These are phyloP conservation scores for Hamamelis virginiana DNA, from an alignment of 164 flowering plant genomes.

Conservation along the genomic window DNA sequence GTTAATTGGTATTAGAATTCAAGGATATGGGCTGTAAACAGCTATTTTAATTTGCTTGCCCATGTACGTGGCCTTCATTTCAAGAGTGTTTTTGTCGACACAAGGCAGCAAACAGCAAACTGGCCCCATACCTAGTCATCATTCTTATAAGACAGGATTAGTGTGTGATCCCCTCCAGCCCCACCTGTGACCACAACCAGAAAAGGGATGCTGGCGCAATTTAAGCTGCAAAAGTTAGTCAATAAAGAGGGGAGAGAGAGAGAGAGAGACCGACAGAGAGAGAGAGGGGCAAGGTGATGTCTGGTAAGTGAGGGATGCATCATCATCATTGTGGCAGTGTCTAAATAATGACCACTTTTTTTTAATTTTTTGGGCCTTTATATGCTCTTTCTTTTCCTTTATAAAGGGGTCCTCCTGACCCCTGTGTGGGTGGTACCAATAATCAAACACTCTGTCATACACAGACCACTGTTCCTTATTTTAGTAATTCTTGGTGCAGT, in stretches of 20 bases:
- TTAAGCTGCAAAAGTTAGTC: slow-evolving; percentile 24
- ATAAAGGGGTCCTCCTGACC: neutral
- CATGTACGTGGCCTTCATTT: slow-evolving; percentile 5
- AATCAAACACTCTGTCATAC: slow-evolving; percentile 1
- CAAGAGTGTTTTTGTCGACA: neutral
- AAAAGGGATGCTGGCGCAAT: slow-evolving; percentile 18
- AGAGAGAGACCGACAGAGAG: too few species aligned
- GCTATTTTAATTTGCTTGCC: neutral
- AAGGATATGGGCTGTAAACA: too few species aligned
- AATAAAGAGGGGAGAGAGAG: slow-evolving; percentile 1
- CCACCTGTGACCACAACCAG: neutral
- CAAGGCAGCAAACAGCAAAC: slow-evolving; percentile 3
- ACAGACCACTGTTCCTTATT: neutral
- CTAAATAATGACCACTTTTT: too few species aligned
- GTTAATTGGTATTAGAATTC: too few species aligned
- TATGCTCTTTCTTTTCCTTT: neutral
- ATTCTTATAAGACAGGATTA: neutral
- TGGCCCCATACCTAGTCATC: neutral
- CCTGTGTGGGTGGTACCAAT: neutral
- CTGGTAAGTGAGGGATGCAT: too few species aligned
- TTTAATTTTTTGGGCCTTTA: too few species aligned
- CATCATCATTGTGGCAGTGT: too few species aligned
- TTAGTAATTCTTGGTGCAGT: neutral
- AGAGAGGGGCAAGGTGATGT: too few species aligned
- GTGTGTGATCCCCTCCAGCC: slow-evolving; percentile 4